These are phyloP conservation scores for Phytophthora pinifolia DNA, from an alignment of 352 stramenopile genomes.

Conservation along the genomic window DNA sequence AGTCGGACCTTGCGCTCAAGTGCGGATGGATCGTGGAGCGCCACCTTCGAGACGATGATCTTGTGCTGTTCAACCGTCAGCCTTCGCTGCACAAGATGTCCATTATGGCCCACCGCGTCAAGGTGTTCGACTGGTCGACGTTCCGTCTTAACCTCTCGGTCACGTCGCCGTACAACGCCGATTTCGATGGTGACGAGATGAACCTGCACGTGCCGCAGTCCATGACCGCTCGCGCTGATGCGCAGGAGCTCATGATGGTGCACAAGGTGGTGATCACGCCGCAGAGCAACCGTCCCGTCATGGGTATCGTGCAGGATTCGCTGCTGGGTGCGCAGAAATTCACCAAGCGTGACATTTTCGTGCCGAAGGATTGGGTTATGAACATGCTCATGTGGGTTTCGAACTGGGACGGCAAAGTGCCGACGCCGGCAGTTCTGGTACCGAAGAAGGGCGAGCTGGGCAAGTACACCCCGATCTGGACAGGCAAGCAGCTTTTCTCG, in stretches of 20 bases:
- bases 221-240: slow-evolving; percentile 96
- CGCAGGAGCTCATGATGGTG: slow-evolving; percentile 98
- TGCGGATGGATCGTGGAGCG: slow-evolving; percentile 99
- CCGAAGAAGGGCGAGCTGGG: slow-evolving; percentile 88
- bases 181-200: slow-evolving; percentile 99
- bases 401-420: slow-evolving; percentile 97
- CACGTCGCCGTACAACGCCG: slow-evolving; percentile 99
- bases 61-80: slow-evolving; percentile 99
- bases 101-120: slow-evolving; percentile 99
- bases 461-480: slow-evolving; percentile 94
- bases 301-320: slow-evolving; percentile 99
- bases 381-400: slow-evolving; percentile 98
- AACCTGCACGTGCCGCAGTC: slow-evolving; percentile 98
- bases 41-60: slow-evolving; percentile 97
- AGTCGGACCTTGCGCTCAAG: slow-evolving; percentile 94
- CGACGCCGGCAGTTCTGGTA: slow-evolving; percentile 96
- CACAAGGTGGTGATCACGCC: slow-evolving; percentile 98
- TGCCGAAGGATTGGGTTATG: slow-evolving; percentile 98
- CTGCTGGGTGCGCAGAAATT: slow-evolving; percentile 97
- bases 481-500: slow-evolving; percentile 98
- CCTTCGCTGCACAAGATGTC: slow-evolving; percentile 99
- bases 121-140: slow-evolving; percentile 99
- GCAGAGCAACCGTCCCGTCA: slow-evolving; percentile 98
- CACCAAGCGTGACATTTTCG: slow-evolving; percentile 98
- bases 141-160: slow-evolving; percentile 99